phyloP scores from a whole-genome alignment of 2,329 filamentous ascomycete species.

The Cladosporium velox region DNA sequence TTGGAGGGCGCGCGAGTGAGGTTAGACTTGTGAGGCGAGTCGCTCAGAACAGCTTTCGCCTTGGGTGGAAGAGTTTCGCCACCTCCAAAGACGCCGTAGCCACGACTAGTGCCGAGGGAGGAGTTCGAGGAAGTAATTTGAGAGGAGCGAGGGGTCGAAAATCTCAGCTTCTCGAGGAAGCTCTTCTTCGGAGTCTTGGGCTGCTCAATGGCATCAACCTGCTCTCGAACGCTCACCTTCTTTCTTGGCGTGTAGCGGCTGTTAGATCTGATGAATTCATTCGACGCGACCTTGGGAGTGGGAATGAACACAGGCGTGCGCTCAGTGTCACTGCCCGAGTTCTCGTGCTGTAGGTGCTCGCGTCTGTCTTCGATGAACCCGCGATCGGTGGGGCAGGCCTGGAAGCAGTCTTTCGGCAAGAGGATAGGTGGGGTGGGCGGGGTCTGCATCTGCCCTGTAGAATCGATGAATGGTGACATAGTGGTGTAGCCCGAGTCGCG shows the following conservation, averaged over 20 bases:
- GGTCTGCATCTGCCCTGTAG: slow-evolving; percentile 16
- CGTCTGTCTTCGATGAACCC: slow-evolving; percentile 43
- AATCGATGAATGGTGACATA: slow-evolving; percentile 17
- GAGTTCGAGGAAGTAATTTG: not conserved
- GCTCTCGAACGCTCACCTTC: slow-evolving; percentile 12
- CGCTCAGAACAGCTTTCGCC: slow-evolving; percentile 42
- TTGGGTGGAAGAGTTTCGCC: slow-evolving; percentile 31
- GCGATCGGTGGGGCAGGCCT: slow-evolving; percentile 41
- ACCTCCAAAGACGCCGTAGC: not conserved
- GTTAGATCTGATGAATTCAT: slow-evolving; percentile 25
- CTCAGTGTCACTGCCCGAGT: slow-evolving; percentile 38
- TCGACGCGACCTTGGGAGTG: slow-evolving; percentile 28
- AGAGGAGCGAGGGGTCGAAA: slow-evolving; percentile 17
- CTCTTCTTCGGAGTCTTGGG: slow-evolving; percentile 45
- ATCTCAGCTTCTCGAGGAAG: slow-evolving; percentile 38
- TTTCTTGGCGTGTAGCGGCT: slow-evolving; percentile 22
- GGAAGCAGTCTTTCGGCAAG: slow-evolving; percentile 26
- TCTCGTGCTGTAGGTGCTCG: slow-evolving; percentile 35
- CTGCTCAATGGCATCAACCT: slow-evolving; percentile 24
- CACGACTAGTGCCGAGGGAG: not conserved
- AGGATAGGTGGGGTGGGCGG: slow-evolving; percentile 29
- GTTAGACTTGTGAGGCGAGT: slow-evolving; percentile 25
- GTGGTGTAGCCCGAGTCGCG: slow-evolving; percentile 28
- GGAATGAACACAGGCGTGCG: slow-evolving; percentile 32
- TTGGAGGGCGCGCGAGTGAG: slow-evolving; percentile 34